Percentiles rank a stretch among this genome's conserved stretches.
Evolutionary conservation across 2,329 filamentous ascomycete species (phyloP).

Genomic region (Sarocladiaceae sp.): DNA sequence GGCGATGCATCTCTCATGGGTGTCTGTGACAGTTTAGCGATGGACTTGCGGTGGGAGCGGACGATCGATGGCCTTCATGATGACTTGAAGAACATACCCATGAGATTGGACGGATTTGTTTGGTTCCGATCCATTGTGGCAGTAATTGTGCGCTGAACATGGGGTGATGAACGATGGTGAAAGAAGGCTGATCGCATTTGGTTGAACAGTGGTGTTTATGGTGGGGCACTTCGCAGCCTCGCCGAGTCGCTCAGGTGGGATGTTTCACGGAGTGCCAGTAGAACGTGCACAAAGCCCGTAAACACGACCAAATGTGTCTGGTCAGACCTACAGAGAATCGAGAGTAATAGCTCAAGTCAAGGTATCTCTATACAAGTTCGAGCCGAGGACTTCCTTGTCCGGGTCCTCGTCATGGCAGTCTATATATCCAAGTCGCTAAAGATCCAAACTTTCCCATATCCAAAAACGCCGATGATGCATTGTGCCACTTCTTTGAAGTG

Average conservation of each 20-base stretch:
- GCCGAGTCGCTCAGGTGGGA: not conserved
- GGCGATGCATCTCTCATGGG: conserved; percentile 40
- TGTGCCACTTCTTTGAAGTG: not conserved
- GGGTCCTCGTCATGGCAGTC: not conserved
- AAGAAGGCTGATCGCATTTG: not conserved
- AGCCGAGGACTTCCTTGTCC: no score
- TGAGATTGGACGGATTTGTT: conserved; percentile 11
- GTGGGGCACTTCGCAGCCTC: not conserved
- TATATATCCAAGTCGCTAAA: conserved; percentile 9
- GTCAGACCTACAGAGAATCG: no score
- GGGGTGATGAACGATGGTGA: not conserved
- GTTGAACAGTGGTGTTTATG: not conserved
- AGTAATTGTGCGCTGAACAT: not conserved
- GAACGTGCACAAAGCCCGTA: not conserved
- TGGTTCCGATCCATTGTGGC: conserved; percentile 12
- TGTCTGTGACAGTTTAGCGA: conserved; percentile 26
- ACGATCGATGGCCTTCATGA: not conserved
- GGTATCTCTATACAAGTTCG: no score
- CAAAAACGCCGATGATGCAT: not conserved
- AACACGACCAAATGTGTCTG: no score
- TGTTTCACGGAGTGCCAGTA: no score
- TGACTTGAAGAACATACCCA: conserved; percentile 6
- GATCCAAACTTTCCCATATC: not conserved
- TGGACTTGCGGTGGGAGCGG: not conserved
- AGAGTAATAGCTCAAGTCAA: no score